phyloP scores from a whole-genome alignment of 306 rosid species.

The Comarum palustre region DNA sequence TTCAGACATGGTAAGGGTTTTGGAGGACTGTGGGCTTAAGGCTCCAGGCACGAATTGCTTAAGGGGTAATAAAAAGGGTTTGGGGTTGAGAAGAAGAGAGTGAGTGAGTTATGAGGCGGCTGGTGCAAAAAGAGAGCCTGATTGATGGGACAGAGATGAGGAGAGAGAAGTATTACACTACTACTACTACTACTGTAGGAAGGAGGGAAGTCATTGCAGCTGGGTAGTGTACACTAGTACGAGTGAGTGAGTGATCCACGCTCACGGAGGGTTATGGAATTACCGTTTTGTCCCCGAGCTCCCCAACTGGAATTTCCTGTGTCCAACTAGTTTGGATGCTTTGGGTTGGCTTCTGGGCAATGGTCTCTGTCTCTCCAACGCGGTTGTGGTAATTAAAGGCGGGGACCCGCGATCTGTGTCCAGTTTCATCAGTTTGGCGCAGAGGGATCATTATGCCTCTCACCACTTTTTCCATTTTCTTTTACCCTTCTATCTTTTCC shows the following conservation, averaged over 20 bases:
- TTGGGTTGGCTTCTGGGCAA: neutral
- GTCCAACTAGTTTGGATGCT: neutral
- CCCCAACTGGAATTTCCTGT: conserved; percentile 2
- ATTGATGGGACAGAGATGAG: conserved; percentile 6
- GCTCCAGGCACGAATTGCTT: conserved; percentile 7
- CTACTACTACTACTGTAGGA: too few relatives aligned
- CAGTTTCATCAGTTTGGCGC: conserved; percentile 41
- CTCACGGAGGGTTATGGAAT: neutral
- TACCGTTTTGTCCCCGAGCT: conserved; percentile 3
- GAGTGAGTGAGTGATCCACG: neutral
- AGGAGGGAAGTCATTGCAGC: neutral
- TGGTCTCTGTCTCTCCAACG: neutral
- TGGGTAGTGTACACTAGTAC: neutral
- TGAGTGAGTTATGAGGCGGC: conserved; percentile 10
- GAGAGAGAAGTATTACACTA: neutral
- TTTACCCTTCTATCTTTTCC: neutral
- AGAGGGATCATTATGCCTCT: conserved; percentile 38
- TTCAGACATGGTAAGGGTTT: neutral
- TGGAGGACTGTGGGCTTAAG: neutral
- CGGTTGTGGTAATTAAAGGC: conserved; percentile 36
- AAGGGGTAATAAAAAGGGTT: neutral
- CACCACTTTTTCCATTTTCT: neutral
- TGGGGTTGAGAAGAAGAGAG: neutral
- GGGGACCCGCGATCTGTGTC: conserved; percentile 58
- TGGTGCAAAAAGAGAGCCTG: conserved; percentile 2